Evolutionary conservation across 176 grass and related monocot genomes (phyloP), one percentile per base, ranked within the genome.

Genomic region (Typha latifolia): DNA sequence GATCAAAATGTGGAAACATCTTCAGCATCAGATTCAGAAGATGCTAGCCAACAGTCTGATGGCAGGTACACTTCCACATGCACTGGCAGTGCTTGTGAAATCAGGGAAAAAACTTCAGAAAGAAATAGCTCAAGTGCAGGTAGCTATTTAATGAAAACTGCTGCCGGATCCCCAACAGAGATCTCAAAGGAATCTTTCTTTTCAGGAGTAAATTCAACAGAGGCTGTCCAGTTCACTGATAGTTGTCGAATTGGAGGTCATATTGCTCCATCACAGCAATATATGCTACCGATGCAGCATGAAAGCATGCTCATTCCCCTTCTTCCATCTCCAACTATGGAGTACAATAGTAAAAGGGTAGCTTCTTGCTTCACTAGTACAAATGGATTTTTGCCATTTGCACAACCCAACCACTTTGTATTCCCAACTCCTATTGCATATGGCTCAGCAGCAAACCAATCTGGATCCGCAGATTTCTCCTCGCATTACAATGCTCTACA

Each of bases 1-100:
- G 73, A 51, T 62, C 88, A 81, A 67, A 87, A 89, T 79, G 70
- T 62, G 14, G 93, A 89, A 29, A 84, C 84, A 67, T 90, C 88
- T 64, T 82, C 82, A 31, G 86, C 82, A 47, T 90, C 88, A 18
- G 85, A 97, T 56, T 89, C 93, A 20, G 93, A 97, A 76, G 93
- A 89, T 70, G 55, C 76, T 49, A 74, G 63, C 70, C 76, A 79
- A 63, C 81, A 84, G 65, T 84, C 76, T 69, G 74, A 70, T 66
- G 56, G 73, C 24, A 66, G 68, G 66, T 59, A 71, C 62, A 57
- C 29, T 19, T 67, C 73, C 29, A 67, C 26, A 12, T 72, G 61
- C 14, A 71, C 14, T 64, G 37, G 59, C 23, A 50, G n/a, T 31
- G 12, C 57, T 50, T 49, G 56, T 16, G 49, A 69, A 57, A 59